phyloP scores from a whole-genome alignment of 768 basidiomycete species.

The Nevesoporus exiguus region DNA sequence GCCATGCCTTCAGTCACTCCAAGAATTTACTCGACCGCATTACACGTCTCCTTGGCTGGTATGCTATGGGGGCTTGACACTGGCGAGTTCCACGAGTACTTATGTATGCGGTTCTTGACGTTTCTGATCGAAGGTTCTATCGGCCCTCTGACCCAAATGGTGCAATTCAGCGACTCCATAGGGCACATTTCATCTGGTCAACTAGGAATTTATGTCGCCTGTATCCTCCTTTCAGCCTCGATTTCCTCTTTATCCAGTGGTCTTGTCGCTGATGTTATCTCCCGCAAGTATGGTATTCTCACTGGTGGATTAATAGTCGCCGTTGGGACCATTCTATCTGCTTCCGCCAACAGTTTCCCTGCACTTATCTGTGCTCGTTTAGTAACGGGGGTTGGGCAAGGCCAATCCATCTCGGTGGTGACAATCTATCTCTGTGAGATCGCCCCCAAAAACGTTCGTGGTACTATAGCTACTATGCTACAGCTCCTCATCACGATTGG shows the following conservation, averaged over 20 bases:
- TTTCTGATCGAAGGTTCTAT: constrained; percentile 28
- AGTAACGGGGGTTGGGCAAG: constrained; percentile 46
- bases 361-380: constrained; percentile 43
- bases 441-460: constrained; percentile 40
- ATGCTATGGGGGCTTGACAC: constrained; percentile 34
- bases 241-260: constrained; percentile 40
- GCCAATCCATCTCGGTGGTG: constrained; percentile 41
- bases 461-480: constrained; percentile 37
- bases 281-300: constrained; percentile 44
- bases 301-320: constrained; percentile 41
- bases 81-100: constrained; percentile 9
- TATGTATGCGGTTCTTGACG: background rate
- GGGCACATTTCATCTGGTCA: constrained; percentile 34
- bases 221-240: constrained; percentile 41
- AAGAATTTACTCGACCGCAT: constrained; percentile 26
- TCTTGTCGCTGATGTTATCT: constrained; percentile 43
- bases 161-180: constrained; percentile 39
- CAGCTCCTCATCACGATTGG: constrained; percentile 46
- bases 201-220: constrained; percentile 44
- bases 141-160: constrained; percentile 47
- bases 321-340: constrained; percentile 39
- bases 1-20: constrained; percentile 1
- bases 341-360: constrained; percentile 34
- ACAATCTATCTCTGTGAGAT: constrained; percentile 42
- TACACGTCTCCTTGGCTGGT: constrained; percentile 25